Conservation (phyloP, 306 rosid genomes). For the Lablab purpureus region DNA sequence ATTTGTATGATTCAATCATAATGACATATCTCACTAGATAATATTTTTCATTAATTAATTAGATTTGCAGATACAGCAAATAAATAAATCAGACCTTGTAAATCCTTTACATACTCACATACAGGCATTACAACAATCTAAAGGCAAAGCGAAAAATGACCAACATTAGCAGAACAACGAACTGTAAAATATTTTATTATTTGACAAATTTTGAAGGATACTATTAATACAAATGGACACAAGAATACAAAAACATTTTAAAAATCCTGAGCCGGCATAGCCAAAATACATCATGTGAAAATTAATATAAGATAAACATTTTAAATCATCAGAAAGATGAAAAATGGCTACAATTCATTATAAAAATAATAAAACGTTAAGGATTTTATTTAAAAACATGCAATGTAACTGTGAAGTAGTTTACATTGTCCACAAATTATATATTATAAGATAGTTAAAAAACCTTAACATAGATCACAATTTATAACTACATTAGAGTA, state of each 20-base stretch:
- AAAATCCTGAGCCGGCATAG: not conserved
- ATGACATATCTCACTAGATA: too few species aligned
- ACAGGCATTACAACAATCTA: too few species aligned
- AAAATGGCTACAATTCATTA: not conserved
- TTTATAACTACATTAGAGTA: not conserved
- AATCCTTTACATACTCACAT: too few species aligned
- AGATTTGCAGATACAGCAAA: too few species aligned
- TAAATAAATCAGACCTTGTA: too few species aligned
- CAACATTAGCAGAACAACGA: not conserved
- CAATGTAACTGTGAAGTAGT: not conserved
- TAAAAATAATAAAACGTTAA: not conserved
- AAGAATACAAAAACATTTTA: not conserved
- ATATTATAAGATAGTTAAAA: too few species aligned
- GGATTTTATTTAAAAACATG: not conserved
- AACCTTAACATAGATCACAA: too few species aligned
- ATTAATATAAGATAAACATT: not conserved
- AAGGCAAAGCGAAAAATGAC: not conserved
- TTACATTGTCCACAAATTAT: not conserved
- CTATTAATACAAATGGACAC: not conserved
- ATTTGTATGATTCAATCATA: too few species aligned
- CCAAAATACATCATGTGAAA: not conserved
- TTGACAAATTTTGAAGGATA: not conserved
- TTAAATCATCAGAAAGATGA: not conserved
- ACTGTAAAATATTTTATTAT: not conserved
- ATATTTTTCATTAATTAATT: too few species aligned